phyloP scores from a whole-genome alignment of 2,329 filamentous ascomycete genomes.

The Zymoseptoria tritici region DNA sequence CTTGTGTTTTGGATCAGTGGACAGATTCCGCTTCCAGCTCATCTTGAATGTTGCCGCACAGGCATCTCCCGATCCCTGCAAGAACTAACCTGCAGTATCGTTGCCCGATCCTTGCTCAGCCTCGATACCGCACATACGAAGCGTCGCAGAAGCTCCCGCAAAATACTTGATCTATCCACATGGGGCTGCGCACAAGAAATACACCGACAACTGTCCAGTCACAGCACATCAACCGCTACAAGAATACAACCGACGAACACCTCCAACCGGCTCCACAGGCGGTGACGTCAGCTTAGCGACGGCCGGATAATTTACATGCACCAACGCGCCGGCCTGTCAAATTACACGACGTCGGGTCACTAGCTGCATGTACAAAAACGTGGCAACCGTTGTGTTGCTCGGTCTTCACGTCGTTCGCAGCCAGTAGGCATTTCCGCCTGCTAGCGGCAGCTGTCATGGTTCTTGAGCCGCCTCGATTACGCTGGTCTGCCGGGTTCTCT shows the following conservation, averaged over 20 bases:
- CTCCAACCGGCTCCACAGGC: conserved; percentile 7
- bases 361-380: conserved; percentile 22
- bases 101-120: too few species aligned
- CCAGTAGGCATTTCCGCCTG: conserved; percentile 18
- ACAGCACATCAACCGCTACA: background rate
- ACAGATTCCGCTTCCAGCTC: too few species aligned
- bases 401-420: conserved; percentile 9
- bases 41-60: too few species aligned
- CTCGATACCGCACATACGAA: too few species aligned
- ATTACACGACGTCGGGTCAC: conserved; percentile 11
- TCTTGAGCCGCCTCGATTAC: background rate
- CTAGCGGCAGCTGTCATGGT: conserved; percentile 8
- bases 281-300: background rate
- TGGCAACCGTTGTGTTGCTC: conserved; percentile 23
- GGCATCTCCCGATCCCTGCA: too few species aligned
- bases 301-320: conserved; percentile 3
- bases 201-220: background rate
- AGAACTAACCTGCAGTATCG: too few species aligned
- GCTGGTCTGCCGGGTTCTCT: conserved; percentile 10
- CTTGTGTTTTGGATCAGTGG: too few species aligned
- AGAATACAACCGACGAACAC: background rate
- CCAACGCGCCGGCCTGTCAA: conserved; percentile 16
- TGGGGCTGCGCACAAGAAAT: too few species aligned
- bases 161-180: too few species aligned
- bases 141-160: too few species aligned